Base-by-base conservation (phyloP, 306 rosid genomes). In the Cucurbita ficifolia region DNA sequence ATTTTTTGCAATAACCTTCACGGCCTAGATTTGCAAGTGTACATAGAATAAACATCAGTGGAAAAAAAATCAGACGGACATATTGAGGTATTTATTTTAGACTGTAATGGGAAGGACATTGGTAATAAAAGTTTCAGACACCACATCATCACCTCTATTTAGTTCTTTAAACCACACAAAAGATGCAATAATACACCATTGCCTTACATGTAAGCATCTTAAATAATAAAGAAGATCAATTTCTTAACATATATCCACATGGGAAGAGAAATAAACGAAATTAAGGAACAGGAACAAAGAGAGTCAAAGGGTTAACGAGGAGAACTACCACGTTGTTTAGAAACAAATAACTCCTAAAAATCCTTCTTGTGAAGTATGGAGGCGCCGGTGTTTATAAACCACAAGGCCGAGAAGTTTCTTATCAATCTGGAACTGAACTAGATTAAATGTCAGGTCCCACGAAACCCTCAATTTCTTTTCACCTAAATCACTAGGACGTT, bases 1-100 rank as follows among this genome's bases (percentile, higher is more conserved):
- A 57, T 74, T 86, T 72, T 83, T 94, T 3, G 91, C 91, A 19
- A 94, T 86, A 74, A 70, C 78, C 76, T 83, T 86, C 50, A 86
- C 91, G 42, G 83, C 90, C 97, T 90, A 78, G 22, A 77, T 77
- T 36, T 36, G 46, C 77, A 62, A 81, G 72, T 50, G 59, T 52
- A 19, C 40, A 24, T 11, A 69, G 56, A 24, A 76, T 6, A 36
- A 11, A 50, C 49, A 14, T 70, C 45, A 60, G 7, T 14, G 12
- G 10, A 46, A 17, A 18, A 12, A 62, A 16, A 36, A 39, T 10
- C 22, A 40, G 51, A 62, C 12, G 9, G 29, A 9, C 16, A 50
- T n/a, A 45, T 45, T 7, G 53, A 22, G 22, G 21, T 14, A 45
- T 69, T 48, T 24, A 29, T 29, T 29, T 29, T 29, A 29, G 33